Evolutionary conservation across 1,139 yeast genomes (phyloP), one percentile per base, ranked within the genome.

Genomic region (Lodderomyces jiufengensis): DNA sequence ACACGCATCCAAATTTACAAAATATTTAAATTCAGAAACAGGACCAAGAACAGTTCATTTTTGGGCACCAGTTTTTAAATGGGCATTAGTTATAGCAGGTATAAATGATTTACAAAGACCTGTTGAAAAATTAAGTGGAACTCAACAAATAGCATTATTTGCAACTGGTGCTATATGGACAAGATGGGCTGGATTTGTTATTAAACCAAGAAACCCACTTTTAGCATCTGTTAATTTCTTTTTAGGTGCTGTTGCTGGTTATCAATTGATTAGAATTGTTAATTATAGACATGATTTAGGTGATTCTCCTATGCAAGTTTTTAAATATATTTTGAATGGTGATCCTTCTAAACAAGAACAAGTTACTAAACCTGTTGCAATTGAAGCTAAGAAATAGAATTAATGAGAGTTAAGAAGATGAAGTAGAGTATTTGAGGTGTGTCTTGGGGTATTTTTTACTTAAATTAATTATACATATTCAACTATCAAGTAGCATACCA

Each of bases 101-200:
- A 71, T 86, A 41, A 82, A 73, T 54, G 98, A 92, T 61, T 68
- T 84, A 44, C 75, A 77, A 49, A 80, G 97, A 64, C 97, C 97
- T 3, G 95, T 87, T 29, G 97, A 90, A 54, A 83, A 83, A 52
- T 70, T 92, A 38, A 80, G 92, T 34, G 96, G 97, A 39, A 83
- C 96, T 21, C 98, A 92, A 61, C 95, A 86, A 59, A 59, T 84
- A 44, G 95, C 98, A 1, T 71, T 92, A 41, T 74, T 85, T 51
- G 92, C 92, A 33, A 92, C 98, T 1, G 98, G 97, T 39, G 79
- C 78, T 38, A 88, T 92, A 52, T 92, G 98, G 98, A 92, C 98
- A 31, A 80, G 98, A 59, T 92, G 98, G 98, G 90, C 97, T 23
- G 76, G 74, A 2, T 77, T 88, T 61, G 94, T 88, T 45, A 92